Evolutionary conservation across 495 filamentous ascomycete genomes (phyloP), one percentile per base, ranked within the genome.

Genomic region (Neurospora sp.): DNA sequence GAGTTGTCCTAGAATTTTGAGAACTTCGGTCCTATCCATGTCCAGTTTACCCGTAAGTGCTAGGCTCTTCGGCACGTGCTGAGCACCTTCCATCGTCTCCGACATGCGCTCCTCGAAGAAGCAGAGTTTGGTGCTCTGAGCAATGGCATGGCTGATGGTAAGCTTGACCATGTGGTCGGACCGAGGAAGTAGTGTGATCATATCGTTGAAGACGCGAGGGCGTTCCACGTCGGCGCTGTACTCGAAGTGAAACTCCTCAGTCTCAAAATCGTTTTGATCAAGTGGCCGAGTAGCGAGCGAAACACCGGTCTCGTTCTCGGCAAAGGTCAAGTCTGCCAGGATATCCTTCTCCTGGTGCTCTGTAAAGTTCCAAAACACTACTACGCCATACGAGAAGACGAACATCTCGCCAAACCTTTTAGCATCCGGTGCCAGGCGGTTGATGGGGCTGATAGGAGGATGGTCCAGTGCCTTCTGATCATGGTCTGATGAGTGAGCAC

Each of bases 161-260:
- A 99, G 86, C 82, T 98, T 98, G 79, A 98, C 96, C 96, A 98
- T 98, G 84, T 98, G 96, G 83, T 99, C 96, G 18, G 93, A 92
- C 70, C 83, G 83, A 59, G 92, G 94, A 39, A 94, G 87, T 14
- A 99, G 85, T 1, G 96, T 99, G 79, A 99, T 98, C 96, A 99
- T 98, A 80, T 99, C 96, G 80, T 99, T 97, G 82, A 93, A 99
- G 72, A 99, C 92, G 72, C 96, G 87, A 9, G 96, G 96, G 35
- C 94, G 88, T 48, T 93, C 90, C 37, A 94, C 93, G 70, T 92
- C 87, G 1, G 89, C 88, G 73, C 92, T 94, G 82, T 99, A 99
- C 79, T 98, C 94, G 82, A 99, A 98, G 82, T 99, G 96, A 79
- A 99, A 97, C 78, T 98, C 95, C 78, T 99, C 96, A 4, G 93